Percentiles rank a stretch among this genome's conserved stretches.
Conservation (phyloP, 2,329 filamentous ascomycete species). For the Cytospora piceae region DNA sequence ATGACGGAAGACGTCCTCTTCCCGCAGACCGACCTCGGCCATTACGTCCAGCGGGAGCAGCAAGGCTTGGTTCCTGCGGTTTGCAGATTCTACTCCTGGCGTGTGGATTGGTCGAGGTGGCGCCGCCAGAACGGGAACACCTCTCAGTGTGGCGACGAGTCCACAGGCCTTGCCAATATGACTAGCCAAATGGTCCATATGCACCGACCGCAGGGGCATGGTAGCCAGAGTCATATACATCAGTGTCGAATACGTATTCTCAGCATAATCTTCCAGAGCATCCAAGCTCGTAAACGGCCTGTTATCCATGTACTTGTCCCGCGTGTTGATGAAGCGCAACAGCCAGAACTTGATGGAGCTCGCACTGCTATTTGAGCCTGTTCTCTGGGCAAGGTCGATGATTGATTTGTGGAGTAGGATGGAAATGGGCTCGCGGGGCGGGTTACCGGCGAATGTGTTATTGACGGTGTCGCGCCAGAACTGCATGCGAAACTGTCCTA, state of each 20-base stretch:
- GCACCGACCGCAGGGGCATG: constrained; percentile 77
- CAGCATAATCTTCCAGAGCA: constrained; percentile 83
- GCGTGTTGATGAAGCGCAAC: constrained; percentile 74
- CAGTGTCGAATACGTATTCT: constrained; percentile 92
- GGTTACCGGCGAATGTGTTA: constrained; percentile 74
- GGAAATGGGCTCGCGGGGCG: constrained; percentile 90
- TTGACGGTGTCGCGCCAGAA: constrained; percentile 91
- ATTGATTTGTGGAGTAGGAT: constrained; percentile 78
- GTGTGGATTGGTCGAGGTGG: constrained; percentile 59
- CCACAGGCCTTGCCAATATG: constrained; percentile 95
- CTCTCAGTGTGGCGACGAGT: constrained; percentile 83
- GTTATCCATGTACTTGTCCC: constrained; percentile 83
- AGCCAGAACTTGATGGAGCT: constrained; percentile 72
- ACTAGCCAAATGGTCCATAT: constrained; percentile 89
- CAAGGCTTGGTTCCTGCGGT: constrained; percentile 55
- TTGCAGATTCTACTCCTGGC: constrained; percentile 43
- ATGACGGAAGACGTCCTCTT: constrained; percentile 86
- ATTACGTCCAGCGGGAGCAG: constrained; percentile 88
- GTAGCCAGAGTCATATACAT: constrained; percentile 85
- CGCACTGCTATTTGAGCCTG: constrained; percentile 45
- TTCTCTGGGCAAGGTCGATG: constrained; percentile 56
- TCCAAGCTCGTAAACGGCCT: constrained; percentile 76
- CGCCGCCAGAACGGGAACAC: constrained; percentile 85
- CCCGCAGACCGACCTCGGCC: constrained; percentile 77
- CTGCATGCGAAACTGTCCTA: constrained; percentile 87